These are phyloP conservation scores for Coniferiporia weirii DNA, from an alignment of 1,284 basidiomycete genomes.

Conservation along the genomic window DNA sequence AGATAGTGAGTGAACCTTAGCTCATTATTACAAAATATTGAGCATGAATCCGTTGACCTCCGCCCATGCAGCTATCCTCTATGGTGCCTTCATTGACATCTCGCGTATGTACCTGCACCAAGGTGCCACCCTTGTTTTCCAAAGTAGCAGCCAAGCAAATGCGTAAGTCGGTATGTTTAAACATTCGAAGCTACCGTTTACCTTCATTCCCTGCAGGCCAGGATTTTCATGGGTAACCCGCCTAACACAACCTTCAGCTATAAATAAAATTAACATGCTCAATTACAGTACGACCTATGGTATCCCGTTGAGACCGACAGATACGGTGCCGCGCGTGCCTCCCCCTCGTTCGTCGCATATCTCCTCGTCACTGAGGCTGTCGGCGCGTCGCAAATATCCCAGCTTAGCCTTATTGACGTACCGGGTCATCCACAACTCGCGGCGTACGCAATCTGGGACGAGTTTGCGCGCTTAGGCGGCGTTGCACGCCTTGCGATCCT, in stretches of 20 bases:
- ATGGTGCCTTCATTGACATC: constrained; percentile 30
- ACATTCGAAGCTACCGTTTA: neutral
- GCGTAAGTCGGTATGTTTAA: constrained; percentile 16
- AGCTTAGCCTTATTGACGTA: constrained; percentile 25
- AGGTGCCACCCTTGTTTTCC: constrained; percentile 33
- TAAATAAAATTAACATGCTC: neutral
- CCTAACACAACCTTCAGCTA: neutral
- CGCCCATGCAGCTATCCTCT: constrained; percentile 27
- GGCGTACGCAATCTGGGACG: constrained; percentile 32
- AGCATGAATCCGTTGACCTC: neutral
- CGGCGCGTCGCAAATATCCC: constrained; percentile 27
- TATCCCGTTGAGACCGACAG: constrained; percentile 31
- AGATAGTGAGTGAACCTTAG: constrained; percentile 24
- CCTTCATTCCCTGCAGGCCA: constrained; percentile 19
- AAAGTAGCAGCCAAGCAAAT: constrained; percentile 32
- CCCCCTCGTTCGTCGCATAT: constrained; percentile 33
- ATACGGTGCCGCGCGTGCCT: constrained; percentile 29
- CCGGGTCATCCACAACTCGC: constrained; percentile 26
- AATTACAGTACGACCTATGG: constrained; percentile 32
- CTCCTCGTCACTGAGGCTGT: constrained; percentile 33
- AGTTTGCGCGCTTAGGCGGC: constrained; percentile 15
- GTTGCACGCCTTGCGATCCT: constrained; percentile 28
- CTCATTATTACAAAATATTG: neutral
- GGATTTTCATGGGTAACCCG: constrained; percentile 31
- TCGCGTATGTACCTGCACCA: constrained; percentile 34